A percentile compares a stretch with the other conserved stretches of the same genome.
phyloP scores from a whole-genome alignment of 208 protist species.

The Zelonia costaricensis region DNA sequence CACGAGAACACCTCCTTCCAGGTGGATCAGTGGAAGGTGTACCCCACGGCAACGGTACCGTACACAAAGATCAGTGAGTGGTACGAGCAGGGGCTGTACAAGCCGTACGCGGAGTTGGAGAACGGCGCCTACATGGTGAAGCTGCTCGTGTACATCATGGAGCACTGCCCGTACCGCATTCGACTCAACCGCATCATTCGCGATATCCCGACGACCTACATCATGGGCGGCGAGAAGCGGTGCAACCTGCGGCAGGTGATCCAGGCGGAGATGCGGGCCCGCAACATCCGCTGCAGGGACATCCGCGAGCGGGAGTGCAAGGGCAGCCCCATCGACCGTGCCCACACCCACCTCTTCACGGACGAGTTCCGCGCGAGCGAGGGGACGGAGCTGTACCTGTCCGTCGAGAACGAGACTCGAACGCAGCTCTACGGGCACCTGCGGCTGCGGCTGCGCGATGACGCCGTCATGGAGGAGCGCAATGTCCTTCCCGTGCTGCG shows the following conservation, averaged over 20 bases:
- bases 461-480: conserved; percentile 41
- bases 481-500: conserved; percentile 91
- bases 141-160: conserved; percentile 96
- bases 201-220: conserved; percentile 99
- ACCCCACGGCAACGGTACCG: conserved; percentile 99
- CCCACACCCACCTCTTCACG: conserved; percentile 63
- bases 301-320: conserved; percentile 96
- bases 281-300: conserved; percentile 92
- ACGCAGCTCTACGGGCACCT: conserved; percentile 89
- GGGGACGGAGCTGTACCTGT: conserved; percentile 86
- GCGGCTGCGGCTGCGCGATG: conserved; percentile 80
- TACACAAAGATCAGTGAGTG: conserved; percentile 98
- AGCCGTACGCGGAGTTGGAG: conserved; percentile 94
- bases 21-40: conserved; percentile 99
- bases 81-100: conserved; percentile 95
- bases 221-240: conserved; percentile 96
- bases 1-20: conserved; percentile 94
- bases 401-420: conserved; percentile 77
- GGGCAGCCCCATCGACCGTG: conserved; percentile 59
- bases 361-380: conserved; percentile 83
- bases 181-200: conserved; percentile 98
- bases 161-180: conserved; percentile 97
- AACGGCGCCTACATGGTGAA: conserved; percentile 86
- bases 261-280: conserved; percentile 93
- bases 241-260: conserved; percentile 98